Evolutionary conservation across 2,329 filamentous ascomycete genomes (phyloP), one percentile per base, ranked within the genome.

Genomic region (Monilinia polystroma): DNA sequence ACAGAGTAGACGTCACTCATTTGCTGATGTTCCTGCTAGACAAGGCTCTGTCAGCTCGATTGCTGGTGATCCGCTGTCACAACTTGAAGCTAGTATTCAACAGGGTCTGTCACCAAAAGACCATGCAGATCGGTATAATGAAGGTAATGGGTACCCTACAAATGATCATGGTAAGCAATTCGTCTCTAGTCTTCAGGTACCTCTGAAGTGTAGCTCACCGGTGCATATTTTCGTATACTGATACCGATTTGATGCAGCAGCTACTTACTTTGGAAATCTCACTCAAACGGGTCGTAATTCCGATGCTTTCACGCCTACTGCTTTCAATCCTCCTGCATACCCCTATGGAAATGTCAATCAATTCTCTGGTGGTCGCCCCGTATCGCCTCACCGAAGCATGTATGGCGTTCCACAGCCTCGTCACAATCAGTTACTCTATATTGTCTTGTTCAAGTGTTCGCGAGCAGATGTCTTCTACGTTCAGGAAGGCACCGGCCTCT

Each of bases 381-480:
- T 84, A 11, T 89, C 87, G 18, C 87, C 87, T 8, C 86, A 88
- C 74, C 83, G 86, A 60, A 84, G 80, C 73, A 82, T 87, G 75
- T 89, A 88, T 72, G 83, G 82, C 60, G 82, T 88, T 75, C 80
- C 82, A 43, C 87, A 86, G 74, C 85, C 83, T 49, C 85, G 85
- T 59, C 84, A 86, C 72, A 89, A 87, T 70, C 90, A 92, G 76
- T 82, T 89, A 10, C 83, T 96, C 11, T 94, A 94, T 77, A 90
- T 99, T 64, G 94, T 99, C 20, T 87, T 94, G 8, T 99, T 99
- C 85, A 99, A 99, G 79, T 97, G 93, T 77, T 92, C 92, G 47
- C 87, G 95, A 69, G 93, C 94, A 49, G 95, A 98, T 75, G 92
- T 98, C 12, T 99, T 97, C 78, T 98, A 97, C 78, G 92, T 97